Evolutionary conservation across 2,329 filamentous ascomycete species (phyloP), one percentile per base, ranked within the genome.

Genomic region (Aspergillus alliaceus): DNA sequence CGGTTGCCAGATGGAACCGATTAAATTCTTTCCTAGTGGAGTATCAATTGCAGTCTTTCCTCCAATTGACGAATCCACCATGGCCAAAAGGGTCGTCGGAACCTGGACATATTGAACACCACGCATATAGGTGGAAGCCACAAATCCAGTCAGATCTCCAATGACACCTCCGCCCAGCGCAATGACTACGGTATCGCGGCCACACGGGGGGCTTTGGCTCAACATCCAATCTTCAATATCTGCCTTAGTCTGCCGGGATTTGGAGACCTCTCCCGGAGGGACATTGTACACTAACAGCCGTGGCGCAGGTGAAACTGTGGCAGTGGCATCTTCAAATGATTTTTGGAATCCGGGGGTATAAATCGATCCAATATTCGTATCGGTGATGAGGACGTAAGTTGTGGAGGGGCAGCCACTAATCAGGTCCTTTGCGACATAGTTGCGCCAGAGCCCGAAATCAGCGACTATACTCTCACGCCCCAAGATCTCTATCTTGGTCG

Each of bases 11-110:
- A 99, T 98, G 32, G 93, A 87, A 4, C 95, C 95, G 56, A 99
- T 87, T 60, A 99, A 79, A 72, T 99, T 99, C 82, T 99, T 99
- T 59, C 95, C 95, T 72, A 93, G 85, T 7, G 93, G 93, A 0
- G 91, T 96, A 72, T 99, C 95, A 74, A 99, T 98, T 56, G 95
- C 95, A 9, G 95, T 99, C 82, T 99, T 99, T 62, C 95, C 95
- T 60, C 95, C 95, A 71, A 99, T 98, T 35, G 92, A 96, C 46
- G 93, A 98, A 77, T 99, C 95, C 40, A 99, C 95, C 95, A 99
- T 99, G 62, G 95, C 87, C 53, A 99, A 82, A 56, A 99, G 81
- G 0, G 93, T 96, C 9, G 95, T 99, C 1, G 95, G 95, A 47
- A 99, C 93, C 77, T 99, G 95, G 40, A 97, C 92, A 72, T 96